These are phyloP conservation scores for Phytophthora fragariae DNA, from an alignment of 352 stramenopile species.

Conservation along the genomic window DNA sequence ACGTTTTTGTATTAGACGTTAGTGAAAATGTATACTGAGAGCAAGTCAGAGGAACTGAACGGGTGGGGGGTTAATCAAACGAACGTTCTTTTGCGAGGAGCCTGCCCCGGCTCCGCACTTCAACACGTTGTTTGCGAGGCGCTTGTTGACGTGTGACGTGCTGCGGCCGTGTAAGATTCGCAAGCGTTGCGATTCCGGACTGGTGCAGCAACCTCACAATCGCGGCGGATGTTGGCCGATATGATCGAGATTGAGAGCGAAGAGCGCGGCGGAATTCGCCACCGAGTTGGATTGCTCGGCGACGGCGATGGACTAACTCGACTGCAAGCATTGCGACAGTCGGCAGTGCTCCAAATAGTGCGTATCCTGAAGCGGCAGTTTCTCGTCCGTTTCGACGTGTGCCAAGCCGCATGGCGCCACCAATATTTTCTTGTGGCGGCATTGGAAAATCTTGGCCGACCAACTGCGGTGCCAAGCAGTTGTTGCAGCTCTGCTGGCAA, in stretches of 20 bases:
- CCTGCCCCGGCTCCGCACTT: background rate
- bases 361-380: constrained; percentile 19
- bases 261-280: constrained; percentile 18
- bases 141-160: constrained; percentile 27
- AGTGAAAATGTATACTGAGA: too few relatives aligned
- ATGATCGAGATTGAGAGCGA: background rate
- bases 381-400: constrained; percentile 26
- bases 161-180: constrained; percentile 23
- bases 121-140: constrained; percentile 22
- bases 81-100: too few relatives aligned
- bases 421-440: constrained; percentile 27
- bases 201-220: constrained; percentile 1
- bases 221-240: background rate
- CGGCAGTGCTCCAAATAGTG: constrained; percentile 10
- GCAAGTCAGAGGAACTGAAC: too few relatives aligned
- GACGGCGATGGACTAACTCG: background rate
- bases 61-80: too few relatives aligned
- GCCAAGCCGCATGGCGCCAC: background rate
- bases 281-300: constrained; percentile 3
- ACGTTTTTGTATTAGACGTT: background rate
- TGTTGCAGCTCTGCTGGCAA: constrained; percentile 2
- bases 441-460: constrained; percentile 2
- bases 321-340: constrained; percentile 13
- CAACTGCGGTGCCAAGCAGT: constrained; percentile 1
- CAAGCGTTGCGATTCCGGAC: constrained; percentile 21